Evolutionary conservation across 192 early-diverging fungal genomes (phyloP), one percentile per base, ranked within the genome.

Genomic region (Cetraspora pellucida): DNA sequence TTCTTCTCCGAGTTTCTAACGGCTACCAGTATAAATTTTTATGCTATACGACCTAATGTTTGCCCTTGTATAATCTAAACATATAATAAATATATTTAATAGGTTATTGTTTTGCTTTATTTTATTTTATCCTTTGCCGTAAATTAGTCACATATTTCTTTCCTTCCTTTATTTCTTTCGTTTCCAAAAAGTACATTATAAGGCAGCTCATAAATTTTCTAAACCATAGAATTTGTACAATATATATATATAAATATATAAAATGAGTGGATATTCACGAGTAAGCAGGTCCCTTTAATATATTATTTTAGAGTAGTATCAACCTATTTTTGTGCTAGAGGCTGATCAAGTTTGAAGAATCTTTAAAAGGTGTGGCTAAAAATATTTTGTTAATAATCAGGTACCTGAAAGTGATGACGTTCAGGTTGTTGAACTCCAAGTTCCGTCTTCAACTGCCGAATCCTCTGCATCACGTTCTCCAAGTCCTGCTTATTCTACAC

Each of bases 181-280:
- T 37, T 37, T 37, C 37, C 37, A 7, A 37, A 7, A 7, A 37
- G 7, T 37, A 37, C 37, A 37, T 6, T 37, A 37, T 37, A 37
- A 37, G 7, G 37, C 37, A 37, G 37, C 37, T 37, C 37, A 37
- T 37, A 37, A 37, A 37, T 6, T 37, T 37, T 37, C 37, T 37
- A 6, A 37, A 37, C 37, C 7, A 6, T 37, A 37, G 37, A 37
- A 2, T 37, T 37, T 37, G 37, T 37, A 37, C 37, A 37, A 37
- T 37, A 37, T 37, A 37, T 37, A 37, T 37, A 37, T 7, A 37
- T 37, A 37, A 37, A 37, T 37, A 37, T 37, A 61, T 13, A 61
- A 61, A 25, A 74, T 74, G 72, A 74, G 72, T 57, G 25, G 59
- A 59, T 74, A 74, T 45, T 59, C 72, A 11, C 27, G 72, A 49